Evolutionary conservation across 139 green algal species (phyloP), one percentile per base, ranked within the genome.

Genomic region (Closterium sp.): DNA sequence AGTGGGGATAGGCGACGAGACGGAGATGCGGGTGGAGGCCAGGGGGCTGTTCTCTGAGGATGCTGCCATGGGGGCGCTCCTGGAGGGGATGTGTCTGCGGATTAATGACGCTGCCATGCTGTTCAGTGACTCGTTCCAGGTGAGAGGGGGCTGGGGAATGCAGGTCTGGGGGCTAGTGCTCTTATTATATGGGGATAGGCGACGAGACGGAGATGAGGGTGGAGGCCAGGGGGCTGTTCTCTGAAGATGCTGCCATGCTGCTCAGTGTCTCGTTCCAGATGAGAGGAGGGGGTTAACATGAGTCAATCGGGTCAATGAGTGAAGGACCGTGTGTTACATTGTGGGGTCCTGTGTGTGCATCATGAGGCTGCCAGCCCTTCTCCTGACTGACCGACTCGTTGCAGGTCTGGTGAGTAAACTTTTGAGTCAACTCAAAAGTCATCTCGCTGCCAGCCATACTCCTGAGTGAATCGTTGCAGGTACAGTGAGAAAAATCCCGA

Each of bases 41-140:
- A 64, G n/a, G 21, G 31, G 89, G 34, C 28, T 88, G 8, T 94
- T 94, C 84, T 94, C 91, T 5, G 91, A 94, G 84, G 91, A 94
- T n/a, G 84, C 84, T 23, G 23, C 21, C 25, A 76, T 94, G 25
- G 91, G 91, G 28, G 88, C 93, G 81, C 87, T 94, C 2, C 28
- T 94, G 9, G 91, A 94, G 88, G 55, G 30, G 21, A 5, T 94
- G 33, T 12, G 28, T 38, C 10, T 38, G 81, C 8, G 38, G 1
- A 34, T 94, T 25, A 94, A 94, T 33, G 35, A 23, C 8, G 88
- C 35, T 0, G n/a, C 34, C 10, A 28, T 94, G 12, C 34, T 94
- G 25, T 81, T 28, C 32, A 92, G 91, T 34, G 32, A 94, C 23
- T 85, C 35, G 25, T 36, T 94, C 19, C 91, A 94, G 81, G 33